Evolutionary conservation across 495 filamentous ascomycete species (phyloP), one percentile per base, ranked within the genome.

Genomic region (Penicillium macrosclerotiorum): DNA sequence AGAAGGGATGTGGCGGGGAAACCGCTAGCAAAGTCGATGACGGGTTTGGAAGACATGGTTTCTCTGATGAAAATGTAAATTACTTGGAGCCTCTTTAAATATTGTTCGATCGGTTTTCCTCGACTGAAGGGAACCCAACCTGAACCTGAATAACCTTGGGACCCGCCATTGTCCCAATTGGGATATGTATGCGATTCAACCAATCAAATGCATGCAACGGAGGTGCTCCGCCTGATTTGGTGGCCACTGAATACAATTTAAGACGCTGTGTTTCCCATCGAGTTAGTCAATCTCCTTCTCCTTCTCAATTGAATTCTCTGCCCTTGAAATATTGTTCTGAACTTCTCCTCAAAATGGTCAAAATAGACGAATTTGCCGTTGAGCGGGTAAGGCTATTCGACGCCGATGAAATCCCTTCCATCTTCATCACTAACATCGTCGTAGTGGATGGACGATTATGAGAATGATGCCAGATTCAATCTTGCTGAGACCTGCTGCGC

Each of bases 391-490:
- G 44, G 13, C 9, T 5, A 9, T 20, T n/a, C 12, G 18, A 35
- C 25, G 0, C 6, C 23, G 12, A 4, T 4, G 14, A n/a, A n/a
- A n/a, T n/a, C n/a, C 19, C 27, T 22, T n/a, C n/a, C 11, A n/a
- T 19, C 5, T 42, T 16, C 9, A 5, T 32, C 19, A 23, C 24
- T 42, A 22, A 46, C 14, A 1, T 35, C 18, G n/a, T 1, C 13
- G n/a, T n/a, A 94, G 81, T 96, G 90, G 89, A 94, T 96, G 89
- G 86, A 92, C 72, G 65, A 74, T 22, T 82, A 90, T 62, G 88
- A 96, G 54, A 80, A 62, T n/a, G 81, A 76, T 7, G 82, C 81
- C 7, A 83, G 84, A 16, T 77, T 89, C 55, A 93, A 95, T 62
- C 77, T 94, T 35, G 88, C 88, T 40, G 90, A 96, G 64, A 92